Conservation (phyloP, 345 rosid genomes). For the Toxicodendron radicans region DNA sequence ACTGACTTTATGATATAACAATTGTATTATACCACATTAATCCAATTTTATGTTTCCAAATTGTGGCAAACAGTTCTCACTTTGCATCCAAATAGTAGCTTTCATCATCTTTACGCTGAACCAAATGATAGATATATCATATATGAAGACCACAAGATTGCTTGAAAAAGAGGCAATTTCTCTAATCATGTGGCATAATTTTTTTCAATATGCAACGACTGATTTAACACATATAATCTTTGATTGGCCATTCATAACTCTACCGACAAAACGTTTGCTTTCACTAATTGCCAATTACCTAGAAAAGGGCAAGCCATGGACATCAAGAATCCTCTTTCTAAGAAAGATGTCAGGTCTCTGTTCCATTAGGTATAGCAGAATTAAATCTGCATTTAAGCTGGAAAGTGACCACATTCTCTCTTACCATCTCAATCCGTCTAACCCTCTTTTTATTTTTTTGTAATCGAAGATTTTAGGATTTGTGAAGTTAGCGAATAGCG, state of each 20-base stretch:
- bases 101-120: slow-evolving; percentile 25
- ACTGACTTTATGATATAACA: too few relatives aligned
- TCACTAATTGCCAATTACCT: slow-evolving; percentile 1
- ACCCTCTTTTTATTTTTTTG: too few relatives aligned
- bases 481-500: neutral
- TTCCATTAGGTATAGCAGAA: slow-evolving; percentile 17
- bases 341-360: slow-evolving; percentile 12
- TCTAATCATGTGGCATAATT: neutral
- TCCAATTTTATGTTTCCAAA: slow-evolving; percentile 2
- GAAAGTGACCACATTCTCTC: slow-evolving; percentile 11
- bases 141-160: neutral
- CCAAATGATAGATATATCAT: neutral
- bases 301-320: slow-evolving; percentile 25
- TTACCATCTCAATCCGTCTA: too few relatives aligned
- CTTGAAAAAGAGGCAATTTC: slow-evolving; percentile 31
- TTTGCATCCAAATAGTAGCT: neutral
- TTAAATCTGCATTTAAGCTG: slow-evolving; percentile 2
- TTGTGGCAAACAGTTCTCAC: neutral
- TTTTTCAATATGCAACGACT: neutral
- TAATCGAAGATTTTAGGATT: slow-evolving; percentile 15
- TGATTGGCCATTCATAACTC: slow-evolving; percentile 2
- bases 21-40: neutral
- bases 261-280: neutral
- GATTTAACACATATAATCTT: neutral
- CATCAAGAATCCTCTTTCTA: slow-evolving; percentile 12